A percentile compares a stretch with the other conserved stretches of the same genome.
phyloP scores from a whole-genome alignment of 2,329 filamentous ascomycete species.

The Fusarium sp. region DNA sequence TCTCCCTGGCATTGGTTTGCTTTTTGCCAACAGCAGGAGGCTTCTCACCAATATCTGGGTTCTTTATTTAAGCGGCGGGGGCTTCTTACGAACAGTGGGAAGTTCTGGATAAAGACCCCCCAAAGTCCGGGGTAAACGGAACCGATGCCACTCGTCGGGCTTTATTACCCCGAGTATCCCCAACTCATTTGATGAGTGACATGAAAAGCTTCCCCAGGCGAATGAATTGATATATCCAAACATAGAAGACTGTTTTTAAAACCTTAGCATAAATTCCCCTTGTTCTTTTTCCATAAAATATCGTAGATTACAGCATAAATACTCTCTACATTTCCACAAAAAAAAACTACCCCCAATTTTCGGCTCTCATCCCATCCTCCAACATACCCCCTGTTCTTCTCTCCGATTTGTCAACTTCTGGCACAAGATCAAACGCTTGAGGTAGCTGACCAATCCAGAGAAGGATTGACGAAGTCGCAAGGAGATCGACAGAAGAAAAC shows the following conservation, averaged over 20 bases:
- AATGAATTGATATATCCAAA: background rate
- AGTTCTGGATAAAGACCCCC: background rate
- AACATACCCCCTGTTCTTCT: background rate
- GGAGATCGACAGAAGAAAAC: background rate
- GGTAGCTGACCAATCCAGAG: background rate
- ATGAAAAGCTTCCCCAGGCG: too few relatives aligned
- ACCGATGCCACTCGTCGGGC: background rate
- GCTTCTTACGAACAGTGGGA: background rate
- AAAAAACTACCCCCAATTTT: background rate
- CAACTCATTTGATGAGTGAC: background rate
- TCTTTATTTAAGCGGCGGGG: background rate
- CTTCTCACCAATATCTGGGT: background rate
- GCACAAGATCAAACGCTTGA: background rate
- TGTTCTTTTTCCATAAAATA: fast-evolving
- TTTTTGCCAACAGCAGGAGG: background rate
- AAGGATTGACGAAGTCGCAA: background rate
- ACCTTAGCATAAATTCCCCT: fast-evolving
- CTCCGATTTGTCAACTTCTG: background rate
- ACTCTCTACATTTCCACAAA: background rate
- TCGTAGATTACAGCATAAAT: background rate
- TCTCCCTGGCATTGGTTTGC: too few relatives aligned
- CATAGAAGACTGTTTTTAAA: fast-evolving
- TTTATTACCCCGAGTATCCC: constrained; percentile 3
- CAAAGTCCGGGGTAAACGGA: constrained; percentile 1
- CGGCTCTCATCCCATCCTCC: background rate